phyloP scores from a whole-genome alignment of 192 early-diverging fungal species.

The Backusella morwellensis region DNA sequence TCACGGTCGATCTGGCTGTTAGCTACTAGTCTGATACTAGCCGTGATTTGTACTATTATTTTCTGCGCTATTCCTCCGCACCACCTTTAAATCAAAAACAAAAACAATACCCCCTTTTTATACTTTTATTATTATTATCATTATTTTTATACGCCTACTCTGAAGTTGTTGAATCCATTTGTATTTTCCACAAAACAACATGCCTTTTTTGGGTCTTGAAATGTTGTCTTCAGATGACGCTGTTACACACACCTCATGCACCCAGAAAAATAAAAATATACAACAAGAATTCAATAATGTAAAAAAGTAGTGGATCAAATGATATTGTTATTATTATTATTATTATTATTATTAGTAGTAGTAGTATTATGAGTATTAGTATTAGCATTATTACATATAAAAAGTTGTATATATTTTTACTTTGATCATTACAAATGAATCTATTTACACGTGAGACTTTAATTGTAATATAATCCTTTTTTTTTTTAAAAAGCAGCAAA shows the following conservation, averaged over 20 bases:
- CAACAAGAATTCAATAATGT: not conserved
- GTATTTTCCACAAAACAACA: not conserved
- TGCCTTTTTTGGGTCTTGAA: not conserved
- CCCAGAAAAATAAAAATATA: not conserved
- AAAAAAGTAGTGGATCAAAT: no score
- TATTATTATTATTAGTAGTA: not conserved
- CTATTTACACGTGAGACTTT: not conserved
- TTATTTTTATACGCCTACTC: not conserved
- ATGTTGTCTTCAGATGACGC: not conserved
- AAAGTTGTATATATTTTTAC: no score
- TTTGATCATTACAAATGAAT: no score
- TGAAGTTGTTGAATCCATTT: no score
- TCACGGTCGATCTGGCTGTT: constrained; percentile 35
- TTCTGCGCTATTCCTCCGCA: constrained; percentile 32
- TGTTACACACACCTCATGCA: not conserved
- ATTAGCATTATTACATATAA: not conserved
- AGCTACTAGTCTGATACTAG: constrained; percentile 8
- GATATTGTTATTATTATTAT: no score
- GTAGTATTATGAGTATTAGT: not conserved
- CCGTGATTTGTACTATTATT: constrained; percentile 27
- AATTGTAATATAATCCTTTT: not conserved
- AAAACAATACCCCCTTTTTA: not conserved
- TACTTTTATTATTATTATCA: not conserved
- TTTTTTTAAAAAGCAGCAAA: constrained; percentile 6
- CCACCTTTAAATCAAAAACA: constrained; percentile 13